phyloP scores from a whole-genome alignment of 2,329 filamentous ascomycete genomes.

The Paracamarosporium sp. region DNA sequence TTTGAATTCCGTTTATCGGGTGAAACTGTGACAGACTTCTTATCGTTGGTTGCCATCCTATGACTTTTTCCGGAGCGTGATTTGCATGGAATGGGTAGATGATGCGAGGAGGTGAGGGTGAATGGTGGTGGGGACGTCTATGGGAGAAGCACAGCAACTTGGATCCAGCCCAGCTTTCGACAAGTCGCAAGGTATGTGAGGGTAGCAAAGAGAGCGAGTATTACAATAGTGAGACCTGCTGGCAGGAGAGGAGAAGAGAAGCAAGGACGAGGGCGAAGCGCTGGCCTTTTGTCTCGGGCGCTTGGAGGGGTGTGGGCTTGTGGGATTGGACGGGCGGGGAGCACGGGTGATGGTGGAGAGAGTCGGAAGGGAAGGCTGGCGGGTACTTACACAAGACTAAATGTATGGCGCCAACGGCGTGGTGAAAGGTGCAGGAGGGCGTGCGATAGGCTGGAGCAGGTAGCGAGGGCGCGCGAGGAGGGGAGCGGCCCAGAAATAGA shows the following conservation, averaged over 20 bases:
- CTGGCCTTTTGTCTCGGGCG: slow-evolving; percentile 50
- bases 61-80: slow-evolving; percentile 37
- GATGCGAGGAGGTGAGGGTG: slow-evolving; percentile 9
- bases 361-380: slow-evolving; percentile 41
- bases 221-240: slow-evolving; percentile 52
- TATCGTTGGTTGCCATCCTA: slow-evolving; percentile 56
- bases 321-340: slow-evolving; percentile 36
- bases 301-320: slow-evolving; percentile 37
- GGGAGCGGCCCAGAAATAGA: slow-evolving; percentile 48
- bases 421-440: slow-evolving; percentile 37
- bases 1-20: slow-evolving; percentile 49
- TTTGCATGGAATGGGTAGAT: slow-evolving; percentile 35
- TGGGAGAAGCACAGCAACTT: slow-evolving; percentile 37
- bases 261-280: slow-evolving; percentile 40
- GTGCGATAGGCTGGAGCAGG: slow-evolving; percentile 44
- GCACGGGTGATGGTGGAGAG: slow-evolving; percentile 41
- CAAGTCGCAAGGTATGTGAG: slow-evolving; percentile 36
- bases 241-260: slow-evolving; percentile 42
- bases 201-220: slow-evolving; percentile 35
- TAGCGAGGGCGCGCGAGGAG: slow-evolving; percentile 38
- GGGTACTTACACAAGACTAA: slow-evolving; percentile 49
- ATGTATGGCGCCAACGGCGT: slow-evolving; percentile 45
- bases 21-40: slow-evolving; percentile 49
- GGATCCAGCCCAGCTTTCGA: slow-evolving; percentile 48
- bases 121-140: slow-evolving; percentile 34